Evolutionary conservation across 495 filamentous ascomycete genomes (phyloP), one percentile per base, ranked within the genome.

Genomic region (Cryomyces minteri): DNA sequence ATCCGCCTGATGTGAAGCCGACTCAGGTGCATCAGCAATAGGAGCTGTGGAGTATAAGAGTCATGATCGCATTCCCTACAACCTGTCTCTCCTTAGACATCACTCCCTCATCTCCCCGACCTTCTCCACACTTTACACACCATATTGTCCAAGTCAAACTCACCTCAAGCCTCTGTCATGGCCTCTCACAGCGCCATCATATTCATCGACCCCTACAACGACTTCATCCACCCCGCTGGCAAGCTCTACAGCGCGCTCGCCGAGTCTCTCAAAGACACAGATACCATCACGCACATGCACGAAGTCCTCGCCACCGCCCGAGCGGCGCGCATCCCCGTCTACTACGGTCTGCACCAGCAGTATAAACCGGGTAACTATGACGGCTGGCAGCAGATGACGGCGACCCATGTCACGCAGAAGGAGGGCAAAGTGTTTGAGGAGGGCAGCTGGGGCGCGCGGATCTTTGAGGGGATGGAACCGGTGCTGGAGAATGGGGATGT

Each of bases 271-370:
- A 39, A 39, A 30, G 46, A 43, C 3, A 54, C 41, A 2, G 36
- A 56, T 31, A 56, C 57, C 9, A 46, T 58, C 39, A 42, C 36
- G 2, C 53, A 60, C 40, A 40, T 58, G 9, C 32, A 53, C 31
- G 45, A 45, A 29, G 39, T 57, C 4, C 45, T 60, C 14, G 14
- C 50, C 25, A 45, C 38, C 5, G 57, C 55, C 4, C 49, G 51
- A 4, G 32, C 40, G 0, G 12, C 43, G n/a, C 45, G 54, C 2
- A 52, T 60, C 11, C 57, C 57, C 1, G 55, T 60, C 32, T 54
- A 46, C 48, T 60, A 58, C 34, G 49, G 53, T 38, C 49, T 58
- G 29, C 55, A 60, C 38, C 55, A 60, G 33, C 50, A 56, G 34
- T 41, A 39, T 9, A 41, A 52, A 14, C 31, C 49, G 8, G 53